phyloP scores from a whole-genome alignment of 1,284 basidiomycete species.

The Moniliophthora roreri region DNA sequence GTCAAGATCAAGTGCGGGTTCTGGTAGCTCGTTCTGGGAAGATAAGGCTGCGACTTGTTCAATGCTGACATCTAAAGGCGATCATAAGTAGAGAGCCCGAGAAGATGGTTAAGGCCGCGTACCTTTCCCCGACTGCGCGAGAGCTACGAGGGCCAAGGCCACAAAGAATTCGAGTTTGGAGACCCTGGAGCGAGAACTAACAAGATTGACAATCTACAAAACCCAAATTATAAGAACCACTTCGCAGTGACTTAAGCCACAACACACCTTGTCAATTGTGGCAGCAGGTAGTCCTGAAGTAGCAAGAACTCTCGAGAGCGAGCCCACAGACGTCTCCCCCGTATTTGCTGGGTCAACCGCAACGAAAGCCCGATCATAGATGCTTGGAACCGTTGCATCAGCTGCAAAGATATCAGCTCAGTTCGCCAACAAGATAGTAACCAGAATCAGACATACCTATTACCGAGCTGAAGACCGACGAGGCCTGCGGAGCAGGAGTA shows the following conservation, averaged over 20 bases:
- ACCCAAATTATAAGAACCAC: not conserved
- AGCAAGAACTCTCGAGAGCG: constrained; percentile 74
- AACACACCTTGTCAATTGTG: constrained; percentile 74
- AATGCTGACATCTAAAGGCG: constrained; percentile 65
- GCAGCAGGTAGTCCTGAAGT: constrained; percentile 78
- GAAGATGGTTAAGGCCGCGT: constrained; percentile 9
- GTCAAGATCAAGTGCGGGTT: constrained; percentile 64
- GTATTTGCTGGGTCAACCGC: constrained; percentile 65
- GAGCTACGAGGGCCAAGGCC: constrained; percentile 80
- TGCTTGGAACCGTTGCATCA: constrained; percentile 76
- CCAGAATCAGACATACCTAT: constrained; percentile 57
- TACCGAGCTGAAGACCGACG: constrained; percentile 63
- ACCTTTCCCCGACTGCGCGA: constrained; percentile 84
- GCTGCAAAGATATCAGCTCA: constrained; percentile 35
- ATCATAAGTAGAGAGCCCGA: constrained; percentile 7
- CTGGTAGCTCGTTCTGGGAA: constrained; percentile 69
- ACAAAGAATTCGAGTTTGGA: constrained; percentile 88
- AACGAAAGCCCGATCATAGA: constrained; percentile 74
- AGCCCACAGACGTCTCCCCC: constrained; percentile 79
- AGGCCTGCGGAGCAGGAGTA: constrained; percentile 48
- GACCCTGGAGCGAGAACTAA: constrained; percentile 73
- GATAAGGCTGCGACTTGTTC: constrained; percentile 77
- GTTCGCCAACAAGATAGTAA: not conserved
- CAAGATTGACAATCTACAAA: constrained; percentile 79
- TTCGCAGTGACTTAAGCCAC: not conserved